These are phyloP conservation scores for sorghum (Sorghum bicolor) DNA, from an alignment of 176 grass and related monocot species.

Conservation along the genomic window Sorghum_bicolor_NCBIv3 NC_012870.2:9943501-9944000, in stretches of 20 bases:
- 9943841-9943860: not conserved
- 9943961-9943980: constrained; percentile 67
- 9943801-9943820: constrained; percentile 74
- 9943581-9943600: constrained; percentile 95
- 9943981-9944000: constrained; percentile 55
- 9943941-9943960: constrained; percentile 59
- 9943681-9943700: constrained; percentile 19
- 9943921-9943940: constrained; percentile 71
- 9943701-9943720: not conserved
- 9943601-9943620: constrained; percentile 78
- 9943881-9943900: constrained; percentile 36
- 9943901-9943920: constrained; percentile 78
- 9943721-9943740: not conserved
- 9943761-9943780: constrained; percentile 56
- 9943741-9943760: not conserved
- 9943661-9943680: constrained; percentile 38
- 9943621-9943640: constrained; percentile 97
- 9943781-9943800: constrained; percentile 92
- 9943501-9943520: not conserved
- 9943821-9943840: not conserved
- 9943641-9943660: constrained; percentile 95
- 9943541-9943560: not conserved
- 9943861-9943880: not conserved
- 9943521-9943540: too few relatives aligned
- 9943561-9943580: constrained; percentile 36